A percentile compares a stretch with the other conserved stretches of the same genome.
phyloP scores from a whole-genome alignment of 2,329 filamentous ascomycete species.

The Uncinocarpus reesii region DNA sequence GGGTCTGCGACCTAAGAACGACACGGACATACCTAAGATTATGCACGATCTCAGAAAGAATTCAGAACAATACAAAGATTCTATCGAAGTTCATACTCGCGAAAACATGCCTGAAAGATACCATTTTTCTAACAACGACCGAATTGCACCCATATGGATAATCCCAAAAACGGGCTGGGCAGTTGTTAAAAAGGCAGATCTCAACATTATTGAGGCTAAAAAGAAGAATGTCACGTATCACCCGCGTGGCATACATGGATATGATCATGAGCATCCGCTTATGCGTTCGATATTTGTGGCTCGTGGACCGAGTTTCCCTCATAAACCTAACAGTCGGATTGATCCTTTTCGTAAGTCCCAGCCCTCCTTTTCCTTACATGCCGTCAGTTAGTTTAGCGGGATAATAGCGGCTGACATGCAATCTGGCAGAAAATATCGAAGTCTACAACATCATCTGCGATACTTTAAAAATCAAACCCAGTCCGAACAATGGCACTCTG shows the following conservation, averaged over 20 bases:
- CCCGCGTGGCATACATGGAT: constrained; percentile 80
- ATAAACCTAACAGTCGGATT: constrained; percentile 67
- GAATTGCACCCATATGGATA: constrained; percentile 92
- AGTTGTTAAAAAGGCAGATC: constrained; percentile 69
- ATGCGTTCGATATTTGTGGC: constrained; percentile 97
- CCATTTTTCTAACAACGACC: constrained; percentile 76
- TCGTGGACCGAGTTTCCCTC: constrained; percentile 81
- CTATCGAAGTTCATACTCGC: constrained; percentile 77
- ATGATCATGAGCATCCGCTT: constrained; percentile 85
- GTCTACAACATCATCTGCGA: constrained; percentile 94
- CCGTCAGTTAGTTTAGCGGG: neutral
- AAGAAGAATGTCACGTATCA: constrained; percentile 58
- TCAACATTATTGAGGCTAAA: constrained; percentile 59
- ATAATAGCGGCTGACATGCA: constrained; percentile 12
- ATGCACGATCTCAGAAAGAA: constrained; percentile 49
- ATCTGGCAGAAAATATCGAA: constrained; percentile 67
- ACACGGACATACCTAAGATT: constrained; percentile 54
- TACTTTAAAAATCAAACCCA: constrained; percentile 61
- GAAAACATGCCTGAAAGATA: constrained; percentile 84
- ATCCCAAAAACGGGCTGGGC: constrained; percentile 89
- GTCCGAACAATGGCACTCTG: constrained; percentile 79
- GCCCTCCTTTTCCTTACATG: neutral
- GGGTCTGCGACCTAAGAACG: constrained; percentile 69
- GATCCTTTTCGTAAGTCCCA: constrained; percentile 65
- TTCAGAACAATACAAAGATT: constrained; percentile 45